Base-by-base conservation (phyloP, 495 filamentous ascomycete genomes). In the Aspergillus cavernicola region DNA sequence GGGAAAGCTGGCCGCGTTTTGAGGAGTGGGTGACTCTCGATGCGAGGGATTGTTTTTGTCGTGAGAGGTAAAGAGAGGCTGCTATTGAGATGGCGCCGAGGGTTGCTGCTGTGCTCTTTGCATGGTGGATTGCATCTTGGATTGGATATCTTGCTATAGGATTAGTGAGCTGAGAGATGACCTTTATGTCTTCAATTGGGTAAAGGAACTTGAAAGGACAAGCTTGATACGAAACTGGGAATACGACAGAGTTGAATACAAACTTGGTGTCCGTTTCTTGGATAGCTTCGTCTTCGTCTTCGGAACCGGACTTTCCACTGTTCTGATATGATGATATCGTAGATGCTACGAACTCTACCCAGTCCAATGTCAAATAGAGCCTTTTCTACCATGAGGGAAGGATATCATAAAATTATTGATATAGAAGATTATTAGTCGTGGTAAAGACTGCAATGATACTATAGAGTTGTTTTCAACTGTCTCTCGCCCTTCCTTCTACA, bases 11-110 rank as follows among this genome's bases (percentile, higher is more conserved):
- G 39, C 50, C 50, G 31, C 31, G 19, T 20, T 45, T 15, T 28
- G 50, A 36, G 20, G 16, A 37, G 23, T 53, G 40, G 5, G 19
- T 44, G 20, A 53, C 15, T 36, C 15, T 28, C 9, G 37, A 18
- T 15, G n/a, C 20, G 20, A 44, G 31, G 24, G 19, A 45, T 37
- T 26, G 24, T 15, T 53, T 53, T 32, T 29, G 20, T 12, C 19
- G n/a, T 4, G 32, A 45, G 18, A 47, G 31, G 33, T 38, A 46
- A 12, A 53, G n/a, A 6, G 50, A 53, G 15, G 35, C 26, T 10
- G 50, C 39, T 12, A 53, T 24, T 23, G 50, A 44, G 12, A 16
- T 20, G 8, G 39, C 50, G 20, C 50, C 22, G 18, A 52, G 19
- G 12, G 40, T 24, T 22, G 50, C 26, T 5, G 50, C 32, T 6